Base-by-base conservation (phyloP, 2,329 filamentous ascomycete genomes). In the Davidsoniella eucalypti region DNA sequence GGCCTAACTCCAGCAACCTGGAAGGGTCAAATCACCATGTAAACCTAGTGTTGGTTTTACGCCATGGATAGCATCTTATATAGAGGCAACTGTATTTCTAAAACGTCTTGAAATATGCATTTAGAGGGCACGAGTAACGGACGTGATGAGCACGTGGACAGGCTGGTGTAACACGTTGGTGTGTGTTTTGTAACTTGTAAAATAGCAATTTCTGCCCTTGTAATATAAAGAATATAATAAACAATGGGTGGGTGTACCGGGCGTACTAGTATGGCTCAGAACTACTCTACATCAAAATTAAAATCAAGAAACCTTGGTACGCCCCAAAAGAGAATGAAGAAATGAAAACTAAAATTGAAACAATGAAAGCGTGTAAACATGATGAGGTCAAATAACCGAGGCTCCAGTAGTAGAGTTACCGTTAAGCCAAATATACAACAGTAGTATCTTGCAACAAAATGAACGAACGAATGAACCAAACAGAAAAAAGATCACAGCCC, bases 1-100 rank as follows among this genome's bases (percentile, higher is more conserved):
- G 92, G 93, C 12, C 66, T 98, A 65, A 86, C 82, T 12, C 85
- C 88, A 46, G 87, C 85, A 38, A 87, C 84, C 47, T 96, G 87
- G 82, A 84, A 87, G 71, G 82, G 80, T 45, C 87, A 96, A 70
- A 95, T 96, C 63, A 78, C 73, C 54, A 62, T 88, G 63, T 86
- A 76, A 66, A 17, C 16, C 44, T 21, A 14, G 18, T 21, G 5
- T 25, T 2, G 9, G 39, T 38, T 16, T 16, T 29, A 18, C 38
- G 44, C 21, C 5, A 40, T 16, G 16, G 23, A 25, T 41, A 36
- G 16, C 29, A 50, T 38, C 39, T 50, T 47, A 50, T 50, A 37
- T 47, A 38, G 39, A 33, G 43, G 26, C 44, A 40, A 29, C 49
- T 53, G 52, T 51, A 53, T 53, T 53, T 47, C 38, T 53, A 53